Evolutionary conservation across 139 green algal species (phyloP).

Genomic region (Edaphochlamys debaryana): DNA sequence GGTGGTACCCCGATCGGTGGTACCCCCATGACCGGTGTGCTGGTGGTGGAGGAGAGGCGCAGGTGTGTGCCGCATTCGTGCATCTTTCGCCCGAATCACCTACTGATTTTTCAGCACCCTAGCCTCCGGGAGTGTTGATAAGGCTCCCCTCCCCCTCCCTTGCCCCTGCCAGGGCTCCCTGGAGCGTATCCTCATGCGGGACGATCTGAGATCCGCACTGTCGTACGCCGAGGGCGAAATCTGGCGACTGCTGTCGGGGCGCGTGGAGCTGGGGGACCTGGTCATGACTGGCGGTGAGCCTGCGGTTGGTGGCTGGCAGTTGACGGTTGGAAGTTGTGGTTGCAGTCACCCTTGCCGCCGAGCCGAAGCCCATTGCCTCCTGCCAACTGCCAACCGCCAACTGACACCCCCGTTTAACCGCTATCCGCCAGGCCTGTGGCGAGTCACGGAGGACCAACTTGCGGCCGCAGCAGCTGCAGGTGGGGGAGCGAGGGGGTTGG

Average conservation of each 20-base stretch:
- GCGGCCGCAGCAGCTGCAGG: constrained; percentile 26
- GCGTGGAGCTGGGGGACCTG: constrained; percentile 71
- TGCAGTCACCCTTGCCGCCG: neutral
- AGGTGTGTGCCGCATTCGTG: no score
- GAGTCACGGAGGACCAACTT: constrained; percentile 66
- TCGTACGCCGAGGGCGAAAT: constrained; percentile 61
- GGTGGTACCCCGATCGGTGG: no score
- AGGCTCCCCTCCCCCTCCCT: neutral
- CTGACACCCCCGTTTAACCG: neutral
- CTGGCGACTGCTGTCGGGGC: constrained; percentile 51
- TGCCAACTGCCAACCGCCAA: no score
- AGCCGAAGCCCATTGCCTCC: neutral
- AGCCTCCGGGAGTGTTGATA: no score
- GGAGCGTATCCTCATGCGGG: constrained; percentile 72
- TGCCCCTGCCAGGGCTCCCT: constrained; percentile 57
- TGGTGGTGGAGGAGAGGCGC: no score
- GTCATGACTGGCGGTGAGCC: constrained; percentile 76
- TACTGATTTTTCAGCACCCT: neutral
- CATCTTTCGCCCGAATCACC: neutral
- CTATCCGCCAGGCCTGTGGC: constrained; percentile 42
- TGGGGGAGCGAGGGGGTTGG: no score
- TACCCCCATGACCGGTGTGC: no score
- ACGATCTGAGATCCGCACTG: constrained; percentile 59
- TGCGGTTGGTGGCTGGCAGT: neutral
- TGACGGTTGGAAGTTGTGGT: neutral